Conservation (phyloP, 1,284 basidiomycete genomes). For the Sphagnurus paluster region DNA sequence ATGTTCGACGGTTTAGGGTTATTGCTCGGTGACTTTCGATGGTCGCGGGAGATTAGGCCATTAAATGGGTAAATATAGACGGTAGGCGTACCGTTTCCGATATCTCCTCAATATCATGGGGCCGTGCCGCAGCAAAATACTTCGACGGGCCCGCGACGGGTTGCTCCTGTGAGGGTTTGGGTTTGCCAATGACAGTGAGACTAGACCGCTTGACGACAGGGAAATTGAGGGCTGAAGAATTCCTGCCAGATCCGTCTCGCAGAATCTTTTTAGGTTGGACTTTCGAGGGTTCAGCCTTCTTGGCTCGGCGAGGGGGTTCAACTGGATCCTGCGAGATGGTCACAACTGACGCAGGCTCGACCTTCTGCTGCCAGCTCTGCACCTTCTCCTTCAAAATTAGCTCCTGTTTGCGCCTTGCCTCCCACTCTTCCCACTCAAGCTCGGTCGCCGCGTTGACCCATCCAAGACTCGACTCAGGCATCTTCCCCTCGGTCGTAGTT, state of each 20-base stretch:
- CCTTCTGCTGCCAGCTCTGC: constrained; percentile 28
- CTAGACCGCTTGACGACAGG: constrained; percentile 29
- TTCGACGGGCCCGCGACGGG: constrained; percentile 7
- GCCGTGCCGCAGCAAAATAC: constrained; percentile 1
- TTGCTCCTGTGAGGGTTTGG: constrained; percentile 14
- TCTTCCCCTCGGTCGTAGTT: constrained; percentile 19
- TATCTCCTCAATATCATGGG: constrained; percentile 17
- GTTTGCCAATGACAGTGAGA: constrained; percentile 18
- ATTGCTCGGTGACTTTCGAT: no score
- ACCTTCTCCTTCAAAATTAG: constrained; percentile 27
- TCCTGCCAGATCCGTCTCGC: constrained; percentile 4
- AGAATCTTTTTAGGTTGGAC: constrained; percentile 5
- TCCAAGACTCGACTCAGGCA: constrained; percentile 15
- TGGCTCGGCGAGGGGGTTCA: neutral
- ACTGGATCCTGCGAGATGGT: constrained; percentile 8
- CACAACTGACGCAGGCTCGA: constrained; percentile 12
- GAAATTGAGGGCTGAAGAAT: constrained; percentile 24
- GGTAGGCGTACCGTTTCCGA: constrained; percentile 24
- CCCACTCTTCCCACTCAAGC: constrained; percentile 28
- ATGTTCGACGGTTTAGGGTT: no score
- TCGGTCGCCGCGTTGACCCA: constrained; percentile 29
- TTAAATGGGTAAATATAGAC: neutral
- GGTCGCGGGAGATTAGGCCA: neutral
- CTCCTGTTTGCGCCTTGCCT: constrained; percentile 23
- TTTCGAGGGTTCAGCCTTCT: constrained; percentile 3